Evolutionary conservation across 73 alveolate genomes (phyloP), one percentile per base, ranked within the genome.

Genomic region (Stentor coeruleus): DNA sequence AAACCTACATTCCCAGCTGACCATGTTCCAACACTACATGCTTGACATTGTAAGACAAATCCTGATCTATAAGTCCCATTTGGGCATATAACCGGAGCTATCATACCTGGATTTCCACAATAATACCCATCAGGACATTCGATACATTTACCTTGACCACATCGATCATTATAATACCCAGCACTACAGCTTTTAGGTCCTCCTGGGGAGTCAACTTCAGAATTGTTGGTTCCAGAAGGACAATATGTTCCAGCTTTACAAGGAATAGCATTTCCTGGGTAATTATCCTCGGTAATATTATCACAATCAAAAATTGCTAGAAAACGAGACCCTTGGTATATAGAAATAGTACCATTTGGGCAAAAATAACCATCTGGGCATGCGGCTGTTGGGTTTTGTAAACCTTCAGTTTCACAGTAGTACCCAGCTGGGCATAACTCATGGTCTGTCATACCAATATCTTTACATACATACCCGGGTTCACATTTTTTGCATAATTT

Each of bases 311-410:
- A 31, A 37, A 66, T 1, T 33, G 26, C 37, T 33, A 20, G n/a
- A 20, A 26, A 33, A 14, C 42, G 35, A 40, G 86, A 73, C 39
- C 88, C 90, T 30, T 93, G 82, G 73, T 82, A 77, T 41, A 85
- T 74, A 59, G 93, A 90, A 3, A 30, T 55, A 82, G 91, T 80
- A n/a, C 91, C 91, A 3, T 85, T 82, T 38, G 96, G 93, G 82
- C 93, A 90, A 82, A 72, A 90, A 74, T 82, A 90, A 3, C 96
- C 96, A 6, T 85, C 87, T 3, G 91, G 89, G 2, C 79, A 66
- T 20, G 36, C 49, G 41, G 49, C 79, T 14, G 39, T 26, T 26
- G 79, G n/a, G 33, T 20, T 40, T 11, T 14, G 15, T 20, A 66
- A 2, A 20, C 93, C 95, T 55, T 14, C 31, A 26, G 84, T 74